Evolutionary conservation across 768 basidiomycete species (phyloP).

Genomic region (Austroboletus festivus): DNA sequence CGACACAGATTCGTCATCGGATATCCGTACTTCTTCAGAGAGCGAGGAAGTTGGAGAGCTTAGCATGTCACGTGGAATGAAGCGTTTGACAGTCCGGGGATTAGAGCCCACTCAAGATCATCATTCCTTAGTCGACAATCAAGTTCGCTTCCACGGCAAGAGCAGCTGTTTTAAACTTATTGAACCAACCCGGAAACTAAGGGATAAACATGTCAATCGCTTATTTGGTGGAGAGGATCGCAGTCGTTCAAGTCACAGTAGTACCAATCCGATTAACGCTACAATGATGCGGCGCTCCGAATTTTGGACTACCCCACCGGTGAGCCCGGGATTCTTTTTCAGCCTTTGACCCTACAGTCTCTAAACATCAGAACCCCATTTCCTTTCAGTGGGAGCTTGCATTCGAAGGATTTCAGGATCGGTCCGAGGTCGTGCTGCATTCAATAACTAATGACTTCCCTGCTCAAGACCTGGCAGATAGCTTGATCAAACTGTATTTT

Average conservation of each 20-base stretch:
- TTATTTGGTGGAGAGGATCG: constrained; percentile 18
- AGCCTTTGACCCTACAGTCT: neutral
- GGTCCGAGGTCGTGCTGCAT: constrained; percentile 25
- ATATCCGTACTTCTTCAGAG: constrained; percentile 31
- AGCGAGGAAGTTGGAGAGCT: constrained; percentile 38
- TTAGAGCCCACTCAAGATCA: constrained; percentile 36
- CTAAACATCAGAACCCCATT: neutral
- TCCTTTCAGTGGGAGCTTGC: constrained; percentile 53
- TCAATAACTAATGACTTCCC: constrained; percentile 52
- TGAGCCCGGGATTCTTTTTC: constrained; percentile 30
- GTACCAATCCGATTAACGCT: constrained; percentile 18
- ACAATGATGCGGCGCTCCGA: constrained; percentile 38
- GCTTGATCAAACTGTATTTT: constrained; percentile 71
- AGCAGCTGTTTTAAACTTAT: constrained; percentile 57
- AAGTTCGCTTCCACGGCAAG: constrained; percentile 58
- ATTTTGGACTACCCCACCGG: constrained; percentile 60
- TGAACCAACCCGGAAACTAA: constrained; percentile 50
- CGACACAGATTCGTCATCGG: constrained; percentile 29
- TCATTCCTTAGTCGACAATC: constrained; percentile 34
- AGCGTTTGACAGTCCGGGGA: constrained; percentile 36
- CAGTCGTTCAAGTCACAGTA: constrained; percentile 16
- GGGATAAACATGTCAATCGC: constrained; percentile 47
- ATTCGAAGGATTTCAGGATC: constrained; percentile 45
- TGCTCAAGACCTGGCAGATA: constrained; percentile 53
- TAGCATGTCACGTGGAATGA: constrained; percentile 38